Conservation (phyloP, 352 stramenopile genomes). For the Nothophytophthora sp. region DNA sequence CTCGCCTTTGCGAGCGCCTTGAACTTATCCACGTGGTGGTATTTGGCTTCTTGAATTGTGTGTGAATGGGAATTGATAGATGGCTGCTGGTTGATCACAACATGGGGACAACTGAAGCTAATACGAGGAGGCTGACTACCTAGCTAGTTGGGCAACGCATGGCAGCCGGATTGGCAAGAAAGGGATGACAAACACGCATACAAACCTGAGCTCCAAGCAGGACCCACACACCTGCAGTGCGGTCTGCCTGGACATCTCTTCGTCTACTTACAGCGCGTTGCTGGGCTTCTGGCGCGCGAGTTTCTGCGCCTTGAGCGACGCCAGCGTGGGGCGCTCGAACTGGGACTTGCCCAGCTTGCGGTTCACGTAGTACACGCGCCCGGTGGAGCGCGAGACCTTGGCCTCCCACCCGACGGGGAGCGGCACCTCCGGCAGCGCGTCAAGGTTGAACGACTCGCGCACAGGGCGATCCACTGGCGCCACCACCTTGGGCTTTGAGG, state of each 20-base stretch:
- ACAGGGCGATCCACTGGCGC: constrained; percentile 55
- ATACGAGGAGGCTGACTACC: background rate
- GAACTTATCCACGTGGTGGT: too few relatives aligned
- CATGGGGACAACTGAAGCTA: too few relatives aligned
- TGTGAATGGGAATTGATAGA: background rate
- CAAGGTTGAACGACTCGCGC: constrained; percentile 85
- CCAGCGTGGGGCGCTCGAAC: constrained; percentile 84
- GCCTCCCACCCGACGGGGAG: constrained; percentile 83
- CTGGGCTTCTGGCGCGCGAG: constrained; percentile 67
- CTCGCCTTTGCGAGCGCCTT: too few relatives aligned
- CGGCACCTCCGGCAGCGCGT: constrained; percentile 79
- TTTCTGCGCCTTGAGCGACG: constrained; percentile 85
- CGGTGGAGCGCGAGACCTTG: constrained; percentile 86
- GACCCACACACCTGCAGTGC: constrained; percentile 6
- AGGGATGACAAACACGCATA: constrained; percentile 14
- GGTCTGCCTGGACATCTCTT: constrained; percentile 7
- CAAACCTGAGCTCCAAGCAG: constrained; percentile 14
- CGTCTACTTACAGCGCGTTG: constrained; percentile 36
- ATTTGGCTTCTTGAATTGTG: too few relatives aligned
- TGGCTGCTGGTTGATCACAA: background rate
- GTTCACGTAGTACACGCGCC: constrained; percentile 90
- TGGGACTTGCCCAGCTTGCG: constrained; percentile 86
- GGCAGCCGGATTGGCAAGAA: constrained; percentile 2
- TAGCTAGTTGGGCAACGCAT: constrained; percentile 15
- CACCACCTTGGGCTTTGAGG: constrained; percentile 40